Conservation (phyloP, 2,329 filamentous ascomycete species). For the Cladorrhinum sp. region DNA sequence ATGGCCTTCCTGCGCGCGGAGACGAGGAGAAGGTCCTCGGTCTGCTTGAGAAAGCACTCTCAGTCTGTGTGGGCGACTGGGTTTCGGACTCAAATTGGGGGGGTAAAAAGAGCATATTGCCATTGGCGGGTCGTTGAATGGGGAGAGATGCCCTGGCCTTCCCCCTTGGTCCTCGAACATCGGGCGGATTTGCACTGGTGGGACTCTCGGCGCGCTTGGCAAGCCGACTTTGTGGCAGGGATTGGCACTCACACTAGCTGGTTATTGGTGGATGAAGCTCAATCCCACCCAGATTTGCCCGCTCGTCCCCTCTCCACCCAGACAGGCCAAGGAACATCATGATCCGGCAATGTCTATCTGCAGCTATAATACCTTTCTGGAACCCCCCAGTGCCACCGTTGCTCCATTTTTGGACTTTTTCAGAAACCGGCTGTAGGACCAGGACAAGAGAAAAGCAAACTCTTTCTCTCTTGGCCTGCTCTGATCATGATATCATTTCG, state of each 20-base stretch:
- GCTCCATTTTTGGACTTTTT: background rate
- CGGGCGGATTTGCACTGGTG: constrained; percentile 12
- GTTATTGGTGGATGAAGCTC: constrained; percentile 4
- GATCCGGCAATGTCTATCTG: constrained; percentile 12
- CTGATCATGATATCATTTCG: background rate
- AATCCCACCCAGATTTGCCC: constrained; percentile 9
- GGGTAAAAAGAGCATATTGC: constrained; percentile 4
- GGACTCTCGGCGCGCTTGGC: constrained; percentile 13
- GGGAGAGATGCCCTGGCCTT: constrained; percentile 6
- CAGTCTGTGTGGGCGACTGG: constrained; percentile 3
- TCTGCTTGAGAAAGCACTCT: constrained; percentile 14
- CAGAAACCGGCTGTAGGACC: constrained; percentile 4
- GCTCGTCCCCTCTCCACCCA: constrained; percentile 1
- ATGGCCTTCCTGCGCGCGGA: constrained; percentile 8
- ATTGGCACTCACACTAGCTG: background rate
- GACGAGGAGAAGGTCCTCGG: constrained; percentile 7
- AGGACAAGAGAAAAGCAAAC: background rate
- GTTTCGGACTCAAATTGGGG: constrained; percentile 17
- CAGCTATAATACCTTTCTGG: constrained; percentile 4
- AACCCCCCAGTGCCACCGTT: background rate
- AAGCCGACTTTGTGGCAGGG: background rate
- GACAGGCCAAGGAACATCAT: constrained; percentile 7
- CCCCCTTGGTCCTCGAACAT: background rate
- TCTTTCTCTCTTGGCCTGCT: background rate
- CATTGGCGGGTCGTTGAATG: constrained; percentile 7